A percentile compares a stretch with the other conserved stretches of the same genome.
Evolutionary conservation across 2,329 filamentous ascomycete genomes (phyloP).

Genomic region (Bipolaris oryzae): DNA sequence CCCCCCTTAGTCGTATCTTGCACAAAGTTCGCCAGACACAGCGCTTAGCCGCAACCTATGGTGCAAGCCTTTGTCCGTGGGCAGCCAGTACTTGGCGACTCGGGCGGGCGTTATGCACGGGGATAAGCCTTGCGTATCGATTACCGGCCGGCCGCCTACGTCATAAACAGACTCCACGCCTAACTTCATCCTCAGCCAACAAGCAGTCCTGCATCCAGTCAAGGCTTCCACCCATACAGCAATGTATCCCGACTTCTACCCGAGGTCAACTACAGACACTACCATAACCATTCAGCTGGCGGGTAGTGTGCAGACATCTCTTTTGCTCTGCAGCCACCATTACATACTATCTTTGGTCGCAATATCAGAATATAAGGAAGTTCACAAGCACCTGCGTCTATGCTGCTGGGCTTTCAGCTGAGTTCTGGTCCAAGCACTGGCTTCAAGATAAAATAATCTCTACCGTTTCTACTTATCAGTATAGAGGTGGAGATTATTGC

Average conservation of each 20-base stretch:
- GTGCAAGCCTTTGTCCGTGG: constrained; percentile 62
- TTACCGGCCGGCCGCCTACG: constrained; percentile 12
- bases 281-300: too few relatives aligned
- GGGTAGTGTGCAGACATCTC: too few relatives aligned
- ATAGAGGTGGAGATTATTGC: too few relatives aligned
- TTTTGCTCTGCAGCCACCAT: not conserved
- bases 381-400: too few relatives aligned
- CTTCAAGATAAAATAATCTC: not conserved
- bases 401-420: not conserved
- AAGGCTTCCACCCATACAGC: not conserved
- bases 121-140: constrained; percentile 63
- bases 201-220: constrained; percentile 13
- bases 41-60: not conserved
- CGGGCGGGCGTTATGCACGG: constrained; percentile 97
- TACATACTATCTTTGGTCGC: not conserved
- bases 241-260: not conserved
- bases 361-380: not conserved
- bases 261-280: too few relatives aligned
- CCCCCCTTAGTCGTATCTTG: not conserved
- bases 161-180: constrained; percentile 4
- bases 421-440: not conserved
- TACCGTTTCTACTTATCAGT: not conserved
- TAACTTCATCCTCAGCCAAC: constrained; percentile 43
- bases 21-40: constrained; percentile 1
- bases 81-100: constrained; percentile 88